A percentile compares a stretch with the other conserved stretches of the same genome.
phyloP scores from a whole-genome alignment of 768 basidiomycete genomes.

The Chalciporus piperatus region DNA sequence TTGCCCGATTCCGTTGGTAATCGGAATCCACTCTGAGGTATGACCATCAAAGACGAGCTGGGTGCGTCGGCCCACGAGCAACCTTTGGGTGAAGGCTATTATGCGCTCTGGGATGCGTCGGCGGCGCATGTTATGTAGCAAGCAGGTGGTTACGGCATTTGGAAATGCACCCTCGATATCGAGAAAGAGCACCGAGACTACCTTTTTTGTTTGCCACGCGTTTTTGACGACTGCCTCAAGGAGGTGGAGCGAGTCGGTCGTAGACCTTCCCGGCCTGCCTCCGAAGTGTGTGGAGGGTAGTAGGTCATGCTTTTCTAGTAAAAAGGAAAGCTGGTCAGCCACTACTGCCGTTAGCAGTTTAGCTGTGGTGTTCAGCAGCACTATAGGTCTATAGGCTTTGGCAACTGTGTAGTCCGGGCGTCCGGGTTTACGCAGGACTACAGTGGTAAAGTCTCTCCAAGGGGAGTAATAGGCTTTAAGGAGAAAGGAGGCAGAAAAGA shows the following conservation, averaged over 20 bases:
- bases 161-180: conserved; percentile 8
- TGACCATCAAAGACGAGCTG: conserved; percentile 23
- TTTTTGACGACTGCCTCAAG: background rate
- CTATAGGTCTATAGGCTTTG: conserved; percentile 38
- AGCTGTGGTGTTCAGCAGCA: conserved; percentile 29
- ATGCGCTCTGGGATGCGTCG: background rate
- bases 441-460: conserved; percentile 28
- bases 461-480: conserved; percentile 10
- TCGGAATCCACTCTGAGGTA: conserved; percentile 10
- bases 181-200: background rate
- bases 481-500: conserved; percentile 11
- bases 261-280: background rate
- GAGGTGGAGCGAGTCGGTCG: background rate
- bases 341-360: conserved; percentile 30
- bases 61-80: conserved; percentile 5
- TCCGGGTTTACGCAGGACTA: conserved; percentile 36
- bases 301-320: conserved; percentile 31
- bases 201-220: background rate
- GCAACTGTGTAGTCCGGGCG: conserved; percentile 32
- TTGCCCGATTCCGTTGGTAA: conserved; percentile 30
- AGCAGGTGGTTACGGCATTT: background rate
- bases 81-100: conserved; percentile 1
- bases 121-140: conserved; percentile 8
- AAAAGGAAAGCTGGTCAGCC: conserved; percentile 22
- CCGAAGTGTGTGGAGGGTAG: conserved; percentile 25